These are phyloP conservation scores for Hypoxylon sp. DNA, from an alignment of 2,329 filamentous ascomycete genomes.

Conservation along the genomic window DNA sequence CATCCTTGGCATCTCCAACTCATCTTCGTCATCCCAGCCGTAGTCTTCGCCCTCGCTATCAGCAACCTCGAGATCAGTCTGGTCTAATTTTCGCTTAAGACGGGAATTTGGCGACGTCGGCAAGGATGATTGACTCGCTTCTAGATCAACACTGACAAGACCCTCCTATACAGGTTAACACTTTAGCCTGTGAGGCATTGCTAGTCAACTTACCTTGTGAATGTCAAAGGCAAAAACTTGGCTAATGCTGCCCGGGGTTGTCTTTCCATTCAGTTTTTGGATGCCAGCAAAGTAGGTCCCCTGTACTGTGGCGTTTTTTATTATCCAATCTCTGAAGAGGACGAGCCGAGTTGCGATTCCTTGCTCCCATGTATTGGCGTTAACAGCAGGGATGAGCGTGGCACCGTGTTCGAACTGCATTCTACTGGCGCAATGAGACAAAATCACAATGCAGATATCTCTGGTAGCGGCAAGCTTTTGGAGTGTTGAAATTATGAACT, in stretches of 20 bases:
- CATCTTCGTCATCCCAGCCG: constrained; percentile 76
- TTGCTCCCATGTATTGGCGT: constrained; percentile 82
- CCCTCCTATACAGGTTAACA: constrained; percentile 55
- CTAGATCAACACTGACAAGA: constrained; percentile 56
- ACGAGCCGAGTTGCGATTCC: constrained; percentile 79
- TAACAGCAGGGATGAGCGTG: constrained; percentile 79
- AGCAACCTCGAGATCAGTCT: constrained; percentile 69
- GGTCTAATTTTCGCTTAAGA: constrained; percentile 73
- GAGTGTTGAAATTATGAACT: constrained; percentile 75
- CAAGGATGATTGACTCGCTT: constrained; percentile 53
- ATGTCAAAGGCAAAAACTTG: constrained; percentile 63
- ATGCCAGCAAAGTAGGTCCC: constrained; percentile 71
- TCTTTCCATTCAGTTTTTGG: constrained; percentile 71
- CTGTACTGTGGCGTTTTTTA: constrained; percentile 59
- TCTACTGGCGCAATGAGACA: constrained; percentile 85
- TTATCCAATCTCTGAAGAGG: constrained; percentile 82
- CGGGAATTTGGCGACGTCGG: constrained; percentile 54
- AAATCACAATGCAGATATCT: constrained; percentile 78
- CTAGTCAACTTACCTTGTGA: constrained; percentile 55
- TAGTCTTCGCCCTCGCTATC: constrained; percentile 77
- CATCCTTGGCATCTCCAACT: constrained; percentile 68
- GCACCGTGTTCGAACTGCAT: constrained; percentile 76
- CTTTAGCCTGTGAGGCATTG: constrained; percentile 10
- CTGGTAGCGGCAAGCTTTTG: constrained; percentile 80
- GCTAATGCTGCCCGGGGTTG: constrained; percentile 55